Evolutionary conservation across 2,329 filamentous ascomycete genomes (phyloP).

Genomic region (Arachnopeziza araneosa): DNA sequence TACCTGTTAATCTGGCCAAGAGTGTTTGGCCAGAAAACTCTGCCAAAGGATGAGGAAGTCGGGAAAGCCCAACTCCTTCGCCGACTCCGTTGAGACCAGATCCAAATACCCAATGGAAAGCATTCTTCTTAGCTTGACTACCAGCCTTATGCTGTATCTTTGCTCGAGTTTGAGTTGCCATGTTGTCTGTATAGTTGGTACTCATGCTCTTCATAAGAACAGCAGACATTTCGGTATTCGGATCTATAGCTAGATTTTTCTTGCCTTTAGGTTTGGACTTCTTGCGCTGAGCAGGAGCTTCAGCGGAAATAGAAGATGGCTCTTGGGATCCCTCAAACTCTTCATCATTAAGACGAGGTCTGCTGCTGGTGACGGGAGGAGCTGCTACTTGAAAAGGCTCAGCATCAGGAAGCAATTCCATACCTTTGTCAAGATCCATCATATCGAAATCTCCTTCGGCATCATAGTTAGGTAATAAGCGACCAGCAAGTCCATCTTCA

Average conservation of each 20-base stretch:
- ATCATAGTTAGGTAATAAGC: slow-evolving; percentile 19
- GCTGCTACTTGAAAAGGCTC: slow-evolving; percentile 27
- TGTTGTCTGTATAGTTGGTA: slow-evolving; percentile 53
- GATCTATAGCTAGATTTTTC: slow-evolving; percentile 43
- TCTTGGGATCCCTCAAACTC: slow-evolving; percentile 22
- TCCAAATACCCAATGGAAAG: slow-evolving; percentile 54
- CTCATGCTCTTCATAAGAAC: slow-evolving; percentile 52
- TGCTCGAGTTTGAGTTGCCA: slow-evolving; percentile 41
- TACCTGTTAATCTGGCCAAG: slow-evolving; percentile 32
- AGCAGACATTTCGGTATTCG: slow-evolving; percentile 47
- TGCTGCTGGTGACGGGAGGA: slow-evolving; percentile 17
- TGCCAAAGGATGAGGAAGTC: slow-evolving; percentile 43
- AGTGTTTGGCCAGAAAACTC: slow-evolving; percentile 54
- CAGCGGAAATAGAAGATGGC: slow-evolving; percentile 33
- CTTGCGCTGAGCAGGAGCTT: slow-evolving; percentile 35
- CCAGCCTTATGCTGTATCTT: slow-evolving; percentile 39
- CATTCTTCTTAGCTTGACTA: slow-evolving; percentile 55
- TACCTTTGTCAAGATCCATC: slow-evolving; percentile 27
- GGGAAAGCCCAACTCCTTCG: slow-evolving; percentile 35
- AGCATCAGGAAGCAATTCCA: slow-evolving; percentile 26
- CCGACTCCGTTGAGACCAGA: slow-evolving; percentile 51
- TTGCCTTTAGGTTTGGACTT: slow-evolving; percentile 31
- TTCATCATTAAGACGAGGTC: slow-evolving; percentile 20
- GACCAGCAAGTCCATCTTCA: slow-evolving; percentile 33
- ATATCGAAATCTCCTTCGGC: slow-evolving; percentile 27